Percentiles rank a stretch among this genome's conserved stretches.
Conservation (phyloP, 306 rosid species). For the Myrica gale region DNA sequence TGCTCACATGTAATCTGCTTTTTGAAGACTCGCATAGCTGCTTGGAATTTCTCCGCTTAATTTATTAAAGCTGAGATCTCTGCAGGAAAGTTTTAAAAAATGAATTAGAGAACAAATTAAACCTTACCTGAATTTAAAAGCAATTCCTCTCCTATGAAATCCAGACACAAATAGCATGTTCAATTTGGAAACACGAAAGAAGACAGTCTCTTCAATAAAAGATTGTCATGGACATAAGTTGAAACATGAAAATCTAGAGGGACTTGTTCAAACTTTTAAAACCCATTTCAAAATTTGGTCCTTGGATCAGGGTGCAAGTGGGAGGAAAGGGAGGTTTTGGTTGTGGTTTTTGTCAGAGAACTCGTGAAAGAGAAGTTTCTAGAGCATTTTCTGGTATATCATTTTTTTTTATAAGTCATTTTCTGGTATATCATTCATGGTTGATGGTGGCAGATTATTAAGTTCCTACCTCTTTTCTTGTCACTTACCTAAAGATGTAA, state of each 20-base stretch:
- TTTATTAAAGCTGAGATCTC: conserved; percentile 80
- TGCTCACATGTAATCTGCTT: conserved; percentile 47
- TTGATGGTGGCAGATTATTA: too few relatives aligned
- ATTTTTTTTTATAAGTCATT: too few relatives aligned
- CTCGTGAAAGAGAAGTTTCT: too few relatives aligned
- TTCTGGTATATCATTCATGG: too few relatives aligned
- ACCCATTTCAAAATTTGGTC: too few relatives aligned
- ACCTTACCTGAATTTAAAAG: conserved; percentile 2
- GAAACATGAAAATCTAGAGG: not conserved
- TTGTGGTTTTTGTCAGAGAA: not conserved
- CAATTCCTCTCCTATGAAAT: not conserved
- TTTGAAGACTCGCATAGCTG: conserved; percentile 22
- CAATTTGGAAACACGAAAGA: not conserved
- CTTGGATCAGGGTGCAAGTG: too few relatives aligned
- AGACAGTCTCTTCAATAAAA: not conserved
- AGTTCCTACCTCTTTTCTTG: too few relatives aligned
- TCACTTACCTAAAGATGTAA: too few relatives aligned
- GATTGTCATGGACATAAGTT: not conserved
- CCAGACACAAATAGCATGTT: not conserved
- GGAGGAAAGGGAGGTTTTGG: too few relatives aligned
- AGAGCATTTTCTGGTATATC: too few relatives aligned
- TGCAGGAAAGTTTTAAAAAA: conserved; percentile 24
- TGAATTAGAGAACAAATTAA: not conserved
- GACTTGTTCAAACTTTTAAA: too few relatives aligned
- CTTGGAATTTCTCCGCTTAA: conserved; percentile 64